Evolutionary conservation across 1,284 basidiomycete species (phyloP).

Genomic region (Papiliotrema nemorosa): DNA sequence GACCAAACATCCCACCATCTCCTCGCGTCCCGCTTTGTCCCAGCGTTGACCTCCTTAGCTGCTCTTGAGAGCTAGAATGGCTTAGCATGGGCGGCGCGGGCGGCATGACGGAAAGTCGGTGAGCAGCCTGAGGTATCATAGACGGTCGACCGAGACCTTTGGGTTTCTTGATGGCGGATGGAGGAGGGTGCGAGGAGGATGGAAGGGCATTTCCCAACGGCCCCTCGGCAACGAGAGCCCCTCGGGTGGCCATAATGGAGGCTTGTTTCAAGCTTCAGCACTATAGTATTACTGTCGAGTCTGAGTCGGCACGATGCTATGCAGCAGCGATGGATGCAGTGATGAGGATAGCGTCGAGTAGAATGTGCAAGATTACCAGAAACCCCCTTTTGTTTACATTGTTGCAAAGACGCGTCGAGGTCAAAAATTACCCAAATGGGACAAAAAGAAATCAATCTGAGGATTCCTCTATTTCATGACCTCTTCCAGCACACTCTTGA

Average conservation of each 20-base stretch:
- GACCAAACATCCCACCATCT: slow-evolving; percentile 4
- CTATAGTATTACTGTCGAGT: no score
- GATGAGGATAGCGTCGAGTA: no score
- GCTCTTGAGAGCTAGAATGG: slow-evolving; percentile 6
- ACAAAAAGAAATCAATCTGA: no score
- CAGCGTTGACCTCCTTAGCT: slow-evolving; percentile 2
- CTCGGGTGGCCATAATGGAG: not conserved
- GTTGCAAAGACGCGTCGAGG: not conserved
- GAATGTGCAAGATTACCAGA: no score
- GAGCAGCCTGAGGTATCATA: slow-evolving; percentile 1
- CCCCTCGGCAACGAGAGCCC: slow-evolving; percentile 3
- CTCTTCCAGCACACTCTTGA: slow-evolving; percentile 22
- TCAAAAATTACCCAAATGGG: no score
- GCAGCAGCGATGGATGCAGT: no score
- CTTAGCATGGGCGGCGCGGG: not conserved
- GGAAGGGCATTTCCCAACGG: slow-evolving; percentile 4
- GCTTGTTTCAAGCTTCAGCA: no score
- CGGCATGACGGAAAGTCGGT: slow-evolving; percentile 1
- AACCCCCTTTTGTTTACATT: not conserved
- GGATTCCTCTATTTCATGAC: slow-evolving; percentile 5
- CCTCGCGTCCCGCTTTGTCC: slow-evolving; percentile 3
- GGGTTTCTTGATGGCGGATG: slow-evolving; percentile 7
- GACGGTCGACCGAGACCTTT: not conserved
- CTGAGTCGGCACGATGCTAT: no score
- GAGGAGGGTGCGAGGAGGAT: not conserved